Percentiles rank a stretch among this genome's conserved stretches.
Evolutionary conservation across 2,329 filamentous ascomycete species (phyloP).

Genomic region (Cladosporium sphaerospermum): DNA sequence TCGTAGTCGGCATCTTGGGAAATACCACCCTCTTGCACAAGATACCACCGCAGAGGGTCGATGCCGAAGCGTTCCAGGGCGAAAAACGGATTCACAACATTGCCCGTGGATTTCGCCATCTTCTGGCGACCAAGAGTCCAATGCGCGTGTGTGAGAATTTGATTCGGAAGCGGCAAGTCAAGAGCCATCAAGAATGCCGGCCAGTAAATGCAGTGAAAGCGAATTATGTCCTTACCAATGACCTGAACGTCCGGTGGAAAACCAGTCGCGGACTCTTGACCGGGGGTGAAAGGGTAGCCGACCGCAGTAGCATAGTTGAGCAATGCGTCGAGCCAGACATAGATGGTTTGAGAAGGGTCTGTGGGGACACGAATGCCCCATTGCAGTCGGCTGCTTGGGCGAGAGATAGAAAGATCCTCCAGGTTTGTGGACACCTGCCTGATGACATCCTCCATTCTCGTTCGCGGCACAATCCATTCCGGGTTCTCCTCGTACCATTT

Average conservation of each 20-base stretch:
- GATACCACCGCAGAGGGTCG: slow-evolving; percentile 83
- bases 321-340: slow-evolving; percentile 95
- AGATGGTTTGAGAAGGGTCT: slow-evolving; percentile 82
- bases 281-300: slow-evolving; percentile 75
- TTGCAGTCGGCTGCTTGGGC: slow-evolving; percentile 66
- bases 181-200: slow-evolving; percentile 90
- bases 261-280: slow-evolving; percentile 54
- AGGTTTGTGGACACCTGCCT: slow-evolving; percentile 70
- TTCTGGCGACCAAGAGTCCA: slow-evolving; percentile 90
- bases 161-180: slow-evolving; percentile 68
- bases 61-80: slow-evolving; percentile 83
- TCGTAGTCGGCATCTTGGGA: slow-evolving; percentile 76
- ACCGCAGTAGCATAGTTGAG: slow-evolving; percentile 88
- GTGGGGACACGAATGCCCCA: slow-evolving; percentile 90
- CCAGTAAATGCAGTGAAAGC: slow-evolving; percentile 98
- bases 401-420: slow-evolving; percentile 81
- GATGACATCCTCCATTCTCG: slow-evolving; percentile 72
- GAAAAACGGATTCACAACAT: slow-evolving; percentile 90
- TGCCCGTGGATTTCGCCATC: slow-evolving; percentile 94
- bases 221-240: slow-evolving; percentile 91
- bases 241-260: slow-evolving; percentile 94
- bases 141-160: slow-evolving; percentile 82
- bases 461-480: slow-evolving; percentile 64
- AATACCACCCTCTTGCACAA: slow-evolving; percentile 74
- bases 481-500: slow-evolving; percentile 74